Evolutionary conservation across 495 filamentous ascomycete genomes (phyloP).

Genomic region (Chaetomium tenue): DNA sequence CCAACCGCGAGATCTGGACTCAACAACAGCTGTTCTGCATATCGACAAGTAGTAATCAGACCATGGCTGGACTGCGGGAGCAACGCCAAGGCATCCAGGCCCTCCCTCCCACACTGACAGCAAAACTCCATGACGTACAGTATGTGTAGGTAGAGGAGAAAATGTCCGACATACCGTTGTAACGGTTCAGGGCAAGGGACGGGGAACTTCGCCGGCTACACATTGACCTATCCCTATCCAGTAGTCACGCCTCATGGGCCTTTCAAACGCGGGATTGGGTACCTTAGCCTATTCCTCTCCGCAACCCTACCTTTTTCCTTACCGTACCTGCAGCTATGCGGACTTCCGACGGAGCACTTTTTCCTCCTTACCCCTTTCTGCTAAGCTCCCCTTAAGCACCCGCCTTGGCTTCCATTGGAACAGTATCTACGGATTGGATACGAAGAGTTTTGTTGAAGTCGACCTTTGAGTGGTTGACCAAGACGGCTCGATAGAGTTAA

Average conservation of each 20-base stretch:
- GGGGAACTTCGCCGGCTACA: background rate
- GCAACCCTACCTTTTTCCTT: conserved; percentile 22
- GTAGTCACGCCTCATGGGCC: background rate
- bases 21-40: background rate
- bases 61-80: background rate
- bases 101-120: background rate
- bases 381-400: background rate
- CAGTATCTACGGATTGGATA: background rate
- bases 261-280: conserved; percentile 3
- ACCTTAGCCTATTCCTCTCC: conserved; percentile 20
- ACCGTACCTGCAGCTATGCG: background rate
- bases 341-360: background rate
- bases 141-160: background rate
- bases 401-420: conserved; percentile 22
- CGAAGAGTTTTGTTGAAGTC: background rate
- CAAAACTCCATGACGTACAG: background rate
- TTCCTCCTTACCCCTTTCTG: conserved; percentile 3
- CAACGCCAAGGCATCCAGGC: background rate
- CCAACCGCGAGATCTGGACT: background rate
- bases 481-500: background rate
- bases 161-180: background rate
- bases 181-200: background rate
- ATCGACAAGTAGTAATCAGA: background rate
- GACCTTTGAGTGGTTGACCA: background rate
- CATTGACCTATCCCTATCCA: background rate